Percentiles rank a stretch among this genome's conserved stretches.
phyloP scores from a whole-genome alignment of 106 monocot species.

The Acorus calamus region DNA sequence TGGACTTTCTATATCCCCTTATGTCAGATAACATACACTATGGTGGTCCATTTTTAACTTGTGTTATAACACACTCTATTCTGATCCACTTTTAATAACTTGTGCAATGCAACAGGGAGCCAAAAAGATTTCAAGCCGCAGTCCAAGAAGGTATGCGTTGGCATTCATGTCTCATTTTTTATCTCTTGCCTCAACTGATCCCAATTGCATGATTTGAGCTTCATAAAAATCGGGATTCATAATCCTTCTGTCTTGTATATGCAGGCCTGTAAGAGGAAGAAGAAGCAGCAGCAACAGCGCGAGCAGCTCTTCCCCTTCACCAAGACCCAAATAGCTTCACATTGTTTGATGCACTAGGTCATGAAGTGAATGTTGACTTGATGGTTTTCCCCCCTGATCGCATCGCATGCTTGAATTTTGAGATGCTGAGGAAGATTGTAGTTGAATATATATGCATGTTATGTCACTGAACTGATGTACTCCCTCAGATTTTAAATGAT shows the following conservation, averaged over 20 bases:
- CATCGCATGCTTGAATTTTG: no score
- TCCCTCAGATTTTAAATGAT: no score
- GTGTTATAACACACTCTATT: not conserved
- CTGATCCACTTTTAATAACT: not conserved
- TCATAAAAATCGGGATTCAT: not conserved
- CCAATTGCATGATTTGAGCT: not conserved
- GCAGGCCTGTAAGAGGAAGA: slow-evolving; percentile 49
- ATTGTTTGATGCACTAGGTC: no score
- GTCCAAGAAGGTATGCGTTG: slow-evolving; percentile 62
- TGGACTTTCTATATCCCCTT: not conserved
- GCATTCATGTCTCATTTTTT: not conserved
- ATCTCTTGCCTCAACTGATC: no score
- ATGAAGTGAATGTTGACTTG: no score
- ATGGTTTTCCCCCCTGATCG: no score
- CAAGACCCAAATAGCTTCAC: slow-evolving; percentile 14
- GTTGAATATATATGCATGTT: no score
- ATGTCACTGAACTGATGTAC: no score
- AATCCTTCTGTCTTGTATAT: not conserved
- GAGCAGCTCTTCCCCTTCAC: slow-evolving; percentile 46
- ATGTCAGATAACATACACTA: not conserved
- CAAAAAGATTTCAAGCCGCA: slow-evolving; percentile 69
- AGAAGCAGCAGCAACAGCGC: slow-evolving; percentile 43
- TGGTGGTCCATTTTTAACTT: not conserved
- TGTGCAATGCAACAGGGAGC: no score
- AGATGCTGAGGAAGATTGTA: no score